Percentiles rank a stretch among this genome's conserved stretches.
Evolutionary conservation across 2,329 filamentous ascomycete species (phyloP).

Genomic region (Fusarium tupiense): DNA sequence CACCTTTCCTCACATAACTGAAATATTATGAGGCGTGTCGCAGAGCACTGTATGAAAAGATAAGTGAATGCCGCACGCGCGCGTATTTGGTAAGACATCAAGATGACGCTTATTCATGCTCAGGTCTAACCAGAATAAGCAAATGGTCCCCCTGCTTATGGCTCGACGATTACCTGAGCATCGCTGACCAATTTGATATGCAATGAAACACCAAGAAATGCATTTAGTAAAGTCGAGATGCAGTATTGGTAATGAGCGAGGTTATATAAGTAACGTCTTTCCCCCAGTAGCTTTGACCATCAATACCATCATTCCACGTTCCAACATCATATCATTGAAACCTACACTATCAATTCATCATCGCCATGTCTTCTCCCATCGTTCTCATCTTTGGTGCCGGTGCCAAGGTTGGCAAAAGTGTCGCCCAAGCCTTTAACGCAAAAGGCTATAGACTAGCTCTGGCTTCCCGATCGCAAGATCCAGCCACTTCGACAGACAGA

Average conservation of each 20-base stretch:
- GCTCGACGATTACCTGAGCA: background rate
- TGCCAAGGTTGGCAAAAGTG: slow-evolving; percentile 7
- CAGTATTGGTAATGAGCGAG: background rate
- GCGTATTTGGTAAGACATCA: too few relatives aligned
- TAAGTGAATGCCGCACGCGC: too few relatives aligned
- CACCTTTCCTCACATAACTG: background rate
- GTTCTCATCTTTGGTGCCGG: slow-evolving; percentile 20
- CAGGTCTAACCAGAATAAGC: background rate
- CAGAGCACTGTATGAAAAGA: background rate
- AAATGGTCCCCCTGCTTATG: background rate
- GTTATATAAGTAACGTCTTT: background rate
- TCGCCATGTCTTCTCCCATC: background rate
- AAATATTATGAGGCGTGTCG: background rate
- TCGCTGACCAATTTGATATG: slow-evolving; percentile 1
- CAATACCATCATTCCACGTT: background rate
- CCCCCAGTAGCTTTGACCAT: accelerated
- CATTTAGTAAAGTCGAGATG: background rate
- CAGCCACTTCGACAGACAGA: background rate
- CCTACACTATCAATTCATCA: accelerated
- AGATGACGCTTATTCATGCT: background rate
- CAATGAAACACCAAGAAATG: background rate
- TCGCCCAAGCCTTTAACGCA: slow-evolving; percentile 5
- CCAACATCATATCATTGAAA: accelerated
- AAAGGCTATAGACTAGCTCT: slow-evolving; percentile 17
- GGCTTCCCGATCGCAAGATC: background rate